phyloP scores from a whole-genome alignment of 257 asterid genomes.

The Oldenlandia corymbosa region DNA sequence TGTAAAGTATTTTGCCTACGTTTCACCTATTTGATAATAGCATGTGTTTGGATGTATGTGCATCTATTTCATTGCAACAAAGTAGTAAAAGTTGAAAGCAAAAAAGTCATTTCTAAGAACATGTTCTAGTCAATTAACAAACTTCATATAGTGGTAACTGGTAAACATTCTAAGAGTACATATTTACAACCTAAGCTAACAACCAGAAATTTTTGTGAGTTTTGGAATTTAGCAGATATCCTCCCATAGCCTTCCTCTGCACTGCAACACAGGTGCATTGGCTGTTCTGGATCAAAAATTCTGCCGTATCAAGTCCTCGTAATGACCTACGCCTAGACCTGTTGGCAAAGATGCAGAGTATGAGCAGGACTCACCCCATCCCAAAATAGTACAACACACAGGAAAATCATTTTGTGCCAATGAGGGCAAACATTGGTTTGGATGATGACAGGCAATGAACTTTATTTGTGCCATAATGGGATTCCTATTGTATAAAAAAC shows the following conservation, averaged over 20 bases:
- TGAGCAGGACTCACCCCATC: background rate
- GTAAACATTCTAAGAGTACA: background rate
- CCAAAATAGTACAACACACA: no score
- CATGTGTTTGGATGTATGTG: no score
- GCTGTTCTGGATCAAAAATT: constrained; percentile 61
- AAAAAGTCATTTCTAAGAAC: no score
- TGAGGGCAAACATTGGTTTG: no score
- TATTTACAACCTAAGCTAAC: constrained; percentile 39
- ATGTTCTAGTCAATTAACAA: background rate
- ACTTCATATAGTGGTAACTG: background rate
- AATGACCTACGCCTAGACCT: constrained; percentile 40
- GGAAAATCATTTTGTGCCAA: no score
- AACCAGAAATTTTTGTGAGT: constrained; percentile 74
- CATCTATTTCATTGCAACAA: no score
- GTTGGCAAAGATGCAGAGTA: constrained; percentile 2
- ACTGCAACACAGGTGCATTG: constrained; percentile 75
- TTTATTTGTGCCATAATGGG: no score
- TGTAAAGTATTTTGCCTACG: no score
- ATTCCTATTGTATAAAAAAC: no score
- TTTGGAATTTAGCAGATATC: constrained; percentile 68
- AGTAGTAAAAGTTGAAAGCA: no score
- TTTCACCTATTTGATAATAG: no score
- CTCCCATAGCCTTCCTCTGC: constrained; percentile 64
- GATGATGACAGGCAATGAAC: no score
- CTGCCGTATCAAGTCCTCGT: constrained; percentile 61